phyloP scores from a whole-genome alignment of 306 rosid species.

The Cicer judaicum region DNA sequence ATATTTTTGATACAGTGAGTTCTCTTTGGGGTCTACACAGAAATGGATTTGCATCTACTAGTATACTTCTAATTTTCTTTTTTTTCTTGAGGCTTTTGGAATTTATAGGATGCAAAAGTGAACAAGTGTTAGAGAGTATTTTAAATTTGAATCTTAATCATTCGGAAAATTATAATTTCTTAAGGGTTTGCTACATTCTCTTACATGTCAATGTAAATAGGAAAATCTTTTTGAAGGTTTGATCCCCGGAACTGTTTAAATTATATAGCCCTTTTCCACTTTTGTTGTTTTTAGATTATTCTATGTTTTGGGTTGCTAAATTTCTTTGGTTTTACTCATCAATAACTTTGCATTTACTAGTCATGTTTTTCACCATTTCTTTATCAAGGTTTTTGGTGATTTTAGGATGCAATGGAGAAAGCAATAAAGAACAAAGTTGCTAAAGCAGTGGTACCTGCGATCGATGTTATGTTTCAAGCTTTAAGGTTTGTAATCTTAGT shows the following conservation, averaged over 20 bases:
- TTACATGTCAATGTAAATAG: not conserved
- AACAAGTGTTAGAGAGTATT: not conserved
- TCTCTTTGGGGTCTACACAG: slow-evolving; percentile 6
- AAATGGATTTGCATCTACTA: slow-evolving; percentile 1
- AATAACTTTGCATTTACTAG: slow-evolving; percentile 10
- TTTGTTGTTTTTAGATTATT: slow-evolving; percentile 25
- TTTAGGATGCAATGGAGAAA: slow-evolving; percentile 99
- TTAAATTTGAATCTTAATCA: slow-evolving; percentile 1
- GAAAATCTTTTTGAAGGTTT: slow-evolving; percentile 8
- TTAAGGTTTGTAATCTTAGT: slow-evolving; percentile 66
- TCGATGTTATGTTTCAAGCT: slow-evolving; percentile 99
- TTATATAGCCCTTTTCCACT: slow-evolving; percentile 2
- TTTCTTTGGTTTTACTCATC: slow-evolving; percentile 30
- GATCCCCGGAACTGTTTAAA: not conserved
- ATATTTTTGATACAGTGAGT: not conserved
- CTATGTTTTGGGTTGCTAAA: not conserved
- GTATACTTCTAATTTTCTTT: slow-evolving; percentile 16
- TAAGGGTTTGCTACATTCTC: not conserved
- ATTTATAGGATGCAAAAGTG: slow-evolving; percentile 59
- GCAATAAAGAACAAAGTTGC: slow-evolving; percentile 95
- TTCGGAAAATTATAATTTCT: not conserved
- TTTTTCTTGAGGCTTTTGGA: slow-evolving; percentile 19
- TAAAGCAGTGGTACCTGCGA: slow-evolving; percentile 98
- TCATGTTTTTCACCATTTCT: slow-evolving; percentile 15
- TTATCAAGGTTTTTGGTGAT: slow-evolving; percentile 46